Base-by-base conservation (phyloP, 345 rosid species). In the Murraya koenigii region DNA sequence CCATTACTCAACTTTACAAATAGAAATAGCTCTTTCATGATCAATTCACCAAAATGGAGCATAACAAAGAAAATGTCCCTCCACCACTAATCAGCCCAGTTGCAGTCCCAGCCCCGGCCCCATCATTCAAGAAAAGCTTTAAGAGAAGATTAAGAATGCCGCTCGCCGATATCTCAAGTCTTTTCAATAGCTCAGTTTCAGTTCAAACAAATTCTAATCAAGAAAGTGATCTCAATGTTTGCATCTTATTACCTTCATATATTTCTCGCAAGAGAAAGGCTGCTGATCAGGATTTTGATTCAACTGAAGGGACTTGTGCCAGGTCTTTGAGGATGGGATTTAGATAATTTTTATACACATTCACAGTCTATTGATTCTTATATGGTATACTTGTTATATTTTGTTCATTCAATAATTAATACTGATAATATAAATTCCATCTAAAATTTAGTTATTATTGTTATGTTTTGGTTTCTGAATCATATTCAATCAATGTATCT, bases 211-310 rank as follows among this genome's bases (percentile, higher is more conserved):
- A 28, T 64, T 69, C 79, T 23, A 36, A 60, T 47, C 80, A 67
- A 52, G 85, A 22, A n/a, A 69, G 67, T 1, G 4, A 63, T 30
- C 2, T 23, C 20, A 17, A 3, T 11, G 49, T 13, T 44, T 44
- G 49, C 49, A 11, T 44, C 49, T 44, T 13, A 17, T 44, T 3
- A 13, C 49, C 15, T 52, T 1, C 61, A 7, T 49, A 71, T 11
- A 52, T 32, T 64, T 39, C 78, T 47, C 69, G 80, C 58, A 82
- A 82, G 75, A 72, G 85, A 62, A 79, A 69, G 47, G 64, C 79
- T 0, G 41, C 68, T 26, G 75, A 66, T 9, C 75, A 66, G 10
- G 75, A 75, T 32, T 10, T 35, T 19, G 77, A 55, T 47, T 28
- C 35, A 0, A 20, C 14, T 6, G 41, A 60, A 65, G 63, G 30